Evolutionary conservation across 768 basidiomycete species (phyloP).

Genomic region (Cystobasidium onofrii): DNA sequence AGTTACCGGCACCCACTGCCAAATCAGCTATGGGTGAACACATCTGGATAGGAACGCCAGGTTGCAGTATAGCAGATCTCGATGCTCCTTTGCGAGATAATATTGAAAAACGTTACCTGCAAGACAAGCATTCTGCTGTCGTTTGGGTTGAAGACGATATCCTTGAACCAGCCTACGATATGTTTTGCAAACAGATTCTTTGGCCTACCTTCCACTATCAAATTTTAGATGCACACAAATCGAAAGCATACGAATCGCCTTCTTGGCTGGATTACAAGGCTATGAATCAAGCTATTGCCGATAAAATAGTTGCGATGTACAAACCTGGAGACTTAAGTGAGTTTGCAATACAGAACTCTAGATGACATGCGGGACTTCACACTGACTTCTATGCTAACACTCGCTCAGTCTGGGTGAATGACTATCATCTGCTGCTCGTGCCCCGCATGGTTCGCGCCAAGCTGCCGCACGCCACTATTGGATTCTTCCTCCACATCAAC

Average conservation of each 20-base stretch:
- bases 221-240: slow-evolving; percentile 76
- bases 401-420: slow-evolving; percentile 52
- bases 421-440: slow-evolving; percentile 89
- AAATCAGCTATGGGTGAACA: slow-evolving; percentile 10
- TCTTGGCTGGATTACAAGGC: slow-evolving; percentile 67
- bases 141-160: slow-evolving; percentile 30
- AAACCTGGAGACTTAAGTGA: slow-evolving; percentile 85
- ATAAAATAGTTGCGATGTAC: slow-evolving; percentile 68
- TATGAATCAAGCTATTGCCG: slow-evolving; percentile 78
- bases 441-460: slow-evolving; percentile 72
- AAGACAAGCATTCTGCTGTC: slow-evolving; percentile 17
- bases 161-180: slow-evolving; percentile 27
- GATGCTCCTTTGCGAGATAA: not conserved
- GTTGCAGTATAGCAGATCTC: slow-evolving; percentile 18
- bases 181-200: slow-evolving; percentile 47
- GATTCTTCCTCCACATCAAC: slow-evolving; percentile 96
- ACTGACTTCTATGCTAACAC: no score
- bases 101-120: not conserved
- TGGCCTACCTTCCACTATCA: slow-evolving; percentile 99
- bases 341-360: slow-evolving; percentile 46
- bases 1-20: not conserved
- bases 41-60: slow-evolving; percentile 22
- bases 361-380: no score
- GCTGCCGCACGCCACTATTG: slow-evolving; percentile 59
- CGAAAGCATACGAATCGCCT: slow-evolving; percentile 66